phyloP scores from a whole-genome alignment of 2,329 filamentous ascomycete species.

The Pseudogymnoascus sp. region DNA sequence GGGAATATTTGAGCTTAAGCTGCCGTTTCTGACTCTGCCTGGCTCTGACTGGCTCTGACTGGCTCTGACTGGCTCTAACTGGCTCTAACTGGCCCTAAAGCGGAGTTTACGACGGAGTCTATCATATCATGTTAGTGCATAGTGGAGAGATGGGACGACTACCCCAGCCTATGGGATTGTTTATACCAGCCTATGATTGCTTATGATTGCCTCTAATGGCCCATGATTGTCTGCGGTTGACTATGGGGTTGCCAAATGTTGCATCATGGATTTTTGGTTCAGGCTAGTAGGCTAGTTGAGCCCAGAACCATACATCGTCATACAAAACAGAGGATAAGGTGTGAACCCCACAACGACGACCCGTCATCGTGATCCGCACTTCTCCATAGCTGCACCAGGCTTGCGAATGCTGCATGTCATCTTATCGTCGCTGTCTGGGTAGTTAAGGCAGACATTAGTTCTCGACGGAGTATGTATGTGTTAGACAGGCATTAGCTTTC shows the following conservation, averaged over 20 bases:
- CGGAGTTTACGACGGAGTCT: not conserved
- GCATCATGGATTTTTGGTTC: not conserved
- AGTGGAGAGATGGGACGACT: constrained; percentile 5
- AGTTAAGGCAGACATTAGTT: not conserved
- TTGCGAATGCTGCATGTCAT: not conserved
- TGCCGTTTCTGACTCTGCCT: not conserved
- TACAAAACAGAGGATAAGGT: not conserved
- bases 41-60: not conserved
- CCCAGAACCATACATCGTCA: constrained; percentile 1
- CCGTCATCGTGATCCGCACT: constrained; percentile 8
- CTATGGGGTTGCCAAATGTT: constrained; percentile 6
- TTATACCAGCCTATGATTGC: not conserved
- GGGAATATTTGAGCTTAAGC: not conserved
- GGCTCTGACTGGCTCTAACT: not conserved
- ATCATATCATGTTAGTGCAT: constrained; percentile 5
- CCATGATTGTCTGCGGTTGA: constrained; percentile 1
- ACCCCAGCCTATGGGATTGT: constrained; percentile 1
- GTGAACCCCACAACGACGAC: not conserved
- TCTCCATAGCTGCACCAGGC: not conserved
- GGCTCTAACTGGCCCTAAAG: not conserved
- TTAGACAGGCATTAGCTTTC: not conserved
- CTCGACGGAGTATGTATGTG: not conserved
- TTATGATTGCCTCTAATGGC: not conserved
- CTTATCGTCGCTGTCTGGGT: not conserved
- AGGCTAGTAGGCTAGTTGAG: not conserved